These are phyloP conservation scores for Chlorophyllum brunneum DNA, from an alignment of 768 basidiomycete species.

Conservation along the genomic window DNA sequence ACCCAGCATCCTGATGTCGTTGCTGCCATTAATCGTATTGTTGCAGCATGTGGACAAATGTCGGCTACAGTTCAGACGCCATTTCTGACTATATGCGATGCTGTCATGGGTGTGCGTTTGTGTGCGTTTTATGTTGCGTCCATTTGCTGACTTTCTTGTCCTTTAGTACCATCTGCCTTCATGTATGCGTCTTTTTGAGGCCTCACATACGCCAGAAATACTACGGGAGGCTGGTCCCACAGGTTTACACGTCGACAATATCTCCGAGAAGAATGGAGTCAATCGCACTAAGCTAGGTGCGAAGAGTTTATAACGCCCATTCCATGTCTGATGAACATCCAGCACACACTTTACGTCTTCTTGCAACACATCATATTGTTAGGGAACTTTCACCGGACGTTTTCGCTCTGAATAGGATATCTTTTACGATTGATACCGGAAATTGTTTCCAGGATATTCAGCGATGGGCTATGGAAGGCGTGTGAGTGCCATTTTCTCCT, in stretches of 20 bases:
- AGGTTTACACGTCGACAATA: constrained; percentile 45
- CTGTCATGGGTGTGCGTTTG: constrained; percentile 58
- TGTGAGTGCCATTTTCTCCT: constrained; percentile 29
- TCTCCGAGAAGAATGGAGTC: constrained; percentile 42
- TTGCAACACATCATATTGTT: constrained; percentile 77
- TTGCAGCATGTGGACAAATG: constrained; percentile 69
- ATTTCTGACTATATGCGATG: constrained; percentile 71
- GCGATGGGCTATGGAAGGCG: constrained; percentile 28
- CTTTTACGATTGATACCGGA: constrained; percentile 66
- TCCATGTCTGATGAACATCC: neutral
- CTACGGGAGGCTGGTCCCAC: constrained; percentile 58
- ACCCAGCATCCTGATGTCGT: constrained; percentile 57
- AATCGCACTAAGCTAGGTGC: constrained; percentile 50
- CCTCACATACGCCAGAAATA: constrained; percentile 67
- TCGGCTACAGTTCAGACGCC: constrained; percentile 61
- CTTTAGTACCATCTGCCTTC: constrained; percentile 71
- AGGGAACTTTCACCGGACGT: constrained; percentile 67
- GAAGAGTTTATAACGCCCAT: neutral
- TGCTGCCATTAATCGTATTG: constrained; percentile 57
- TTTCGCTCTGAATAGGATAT: constrained; percentile 69
- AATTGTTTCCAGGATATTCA: constrained; percentile 48
- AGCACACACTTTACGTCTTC: constrained; percentile 73
- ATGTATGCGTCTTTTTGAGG: constrained; percentile 70
- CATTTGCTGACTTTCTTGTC: constrained; percentile 6
- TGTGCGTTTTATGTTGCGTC: neutral